phyloP scores from a whole-genome alignment of 2,329 filamentous ascomycete species.

The Clarireedia hainanense region DNA sequence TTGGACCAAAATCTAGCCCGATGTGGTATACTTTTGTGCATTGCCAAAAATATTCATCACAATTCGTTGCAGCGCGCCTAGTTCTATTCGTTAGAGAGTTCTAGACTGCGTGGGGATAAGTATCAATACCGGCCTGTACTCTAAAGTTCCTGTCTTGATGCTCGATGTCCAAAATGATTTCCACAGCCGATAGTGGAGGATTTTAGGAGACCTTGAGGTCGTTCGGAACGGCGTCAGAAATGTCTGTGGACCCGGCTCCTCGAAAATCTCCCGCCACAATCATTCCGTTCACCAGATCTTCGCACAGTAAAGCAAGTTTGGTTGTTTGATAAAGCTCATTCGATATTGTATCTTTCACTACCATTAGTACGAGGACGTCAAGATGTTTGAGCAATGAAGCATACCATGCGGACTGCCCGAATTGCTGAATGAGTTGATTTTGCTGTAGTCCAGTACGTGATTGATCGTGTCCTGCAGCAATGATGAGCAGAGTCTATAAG shows the following conservation, averaged over 20 bases:
- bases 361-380: not conserved
- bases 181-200: conserved; percentile 4
- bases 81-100: conserved; percentile 23
- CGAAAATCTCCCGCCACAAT: conserved; percentile 14
- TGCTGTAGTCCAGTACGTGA: conserved; percentile 45
- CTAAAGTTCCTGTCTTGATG: conserved; percentile 23
- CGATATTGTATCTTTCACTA: conserved; percentile 16
- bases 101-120: not conserved
- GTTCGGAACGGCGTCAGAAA: too few species aligned
- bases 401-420: too few species aligned
- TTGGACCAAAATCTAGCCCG: conserved; percentile 38
- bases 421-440: conserved; percentile 38
- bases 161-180: conserved; percentile 26
- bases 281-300: conserved; percentile 26
- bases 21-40: conserved; percentile 49
- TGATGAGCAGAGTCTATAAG: not conserved
- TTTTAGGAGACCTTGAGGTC: too few species aligned
- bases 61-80: conserved; percentile 39
- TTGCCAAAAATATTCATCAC: conserved; percentile 56
- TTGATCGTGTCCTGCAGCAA: conserved; percentile 39
- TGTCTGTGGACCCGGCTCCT: too few species aligned
- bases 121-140: conserved; percentile 25
- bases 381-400: not conserved
- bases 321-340: conserved; percentile 23
- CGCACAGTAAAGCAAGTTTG: conserved; percentile 25